A percentile compares a stretch with the other conserved stretches of the same genome.
These are phyloP conservation scores for Talaromyces sp. DNA, from an alignment of 2,329 filamentous ascomycete genomes.

Conservation along the genomic window DNA sequence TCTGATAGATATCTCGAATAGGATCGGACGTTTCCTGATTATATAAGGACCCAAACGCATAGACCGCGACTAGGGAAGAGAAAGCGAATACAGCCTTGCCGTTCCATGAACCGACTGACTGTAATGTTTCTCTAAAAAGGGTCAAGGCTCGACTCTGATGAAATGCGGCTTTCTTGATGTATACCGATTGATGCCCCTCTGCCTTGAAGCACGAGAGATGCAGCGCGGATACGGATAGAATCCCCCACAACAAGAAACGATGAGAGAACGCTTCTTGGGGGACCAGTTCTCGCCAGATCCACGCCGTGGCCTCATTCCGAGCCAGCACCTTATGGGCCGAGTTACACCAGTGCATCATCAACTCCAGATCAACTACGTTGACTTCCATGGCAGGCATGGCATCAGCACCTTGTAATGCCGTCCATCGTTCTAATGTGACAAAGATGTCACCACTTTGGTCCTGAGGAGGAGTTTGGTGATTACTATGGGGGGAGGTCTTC, in stretches of 20 bases:
- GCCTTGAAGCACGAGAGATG: slow-evolving; percentile 33
- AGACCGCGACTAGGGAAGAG: slow-evolving; percentile 36
- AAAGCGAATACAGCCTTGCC: slow-evolving; percentile 43
- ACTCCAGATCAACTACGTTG: slow-evolving; percentile 46
- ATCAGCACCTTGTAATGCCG: slow-evolving; percentile 20
- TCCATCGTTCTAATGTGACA: slow-evolving; percentile 6
- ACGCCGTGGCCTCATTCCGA: slow-evolving; percentile 30
- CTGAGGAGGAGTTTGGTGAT: background rate
- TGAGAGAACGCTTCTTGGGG: slow-evolving; percentile 35
- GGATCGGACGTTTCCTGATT: slow-evolving; percentile 27
- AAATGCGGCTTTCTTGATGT: slow-evolving; percentile 35
- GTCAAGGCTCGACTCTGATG: slow-evolving; percentile 36
- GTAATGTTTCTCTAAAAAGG: slow-evolving; percentile 33
- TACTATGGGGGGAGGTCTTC: background rate
- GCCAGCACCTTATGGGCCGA: slow-evolving; percentile 32
- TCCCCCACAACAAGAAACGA: slow-evolving; percentile 37
- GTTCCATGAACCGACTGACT: slow-evolving; percentile 34
- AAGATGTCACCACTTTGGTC: background rate
- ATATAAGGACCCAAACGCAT: slow-evolving; percentile 37
- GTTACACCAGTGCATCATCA: slow-evolving; percentile 41
- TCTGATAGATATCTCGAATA: slow-evolving; percentile 34
- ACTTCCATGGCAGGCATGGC: slow-evolving; percentile 26
- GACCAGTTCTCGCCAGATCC: slow-evolving; percentile 32
- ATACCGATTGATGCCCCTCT: slow-evolving; percentile 26
- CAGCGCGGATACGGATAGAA: slow-evolving; percentile 34